Evolutionary conservation across 176 grass and related monocot species (phyloP).

Genomic region (Carex pumila): DNA sequence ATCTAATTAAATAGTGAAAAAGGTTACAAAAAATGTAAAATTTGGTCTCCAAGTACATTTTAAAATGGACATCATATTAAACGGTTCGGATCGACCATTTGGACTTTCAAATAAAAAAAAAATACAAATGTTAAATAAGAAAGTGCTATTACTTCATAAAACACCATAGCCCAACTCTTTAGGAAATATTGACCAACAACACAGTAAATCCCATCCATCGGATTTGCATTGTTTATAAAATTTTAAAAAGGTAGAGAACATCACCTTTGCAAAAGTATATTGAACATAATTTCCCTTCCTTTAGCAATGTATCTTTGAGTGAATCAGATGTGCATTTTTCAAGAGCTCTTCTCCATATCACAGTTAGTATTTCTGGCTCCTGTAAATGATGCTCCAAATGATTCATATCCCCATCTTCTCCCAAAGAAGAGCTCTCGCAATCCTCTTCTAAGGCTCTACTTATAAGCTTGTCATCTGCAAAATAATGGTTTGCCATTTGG

Average conservation of each 20-base stretch:
- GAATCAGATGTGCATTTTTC: slow-evolving; percentile 53
- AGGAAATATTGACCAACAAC: neutral
- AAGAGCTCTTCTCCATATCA: slow-evolving; percentile 72
- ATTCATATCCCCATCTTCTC: slow-evolving; percentile 35
- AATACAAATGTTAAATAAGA: no score
- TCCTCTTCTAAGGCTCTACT: slow-evolving; percentile 40
- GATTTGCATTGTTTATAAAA: neutral
- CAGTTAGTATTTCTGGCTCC: slow-evolving; percentile 55
- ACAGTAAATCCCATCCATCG: neutral
- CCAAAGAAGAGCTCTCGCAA: slow-evolving; percentile 40
- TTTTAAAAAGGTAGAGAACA: neutral
- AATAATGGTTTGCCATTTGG: slow-evolving; percentile 9
- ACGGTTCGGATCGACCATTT: no score
- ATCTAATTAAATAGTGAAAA: no score
- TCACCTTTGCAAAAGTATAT: slow-evolving; percentile 70
- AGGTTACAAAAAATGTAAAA: no score
- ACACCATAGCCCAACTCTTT: no score
- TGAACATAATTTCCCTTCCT: slow-evolving; percentile 67
- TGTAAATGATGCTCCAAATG: slow-evolving; percentile 55
- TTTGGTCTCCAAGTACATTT: no score
- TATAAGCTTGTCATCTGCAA: slow-evolving; percentile 44
- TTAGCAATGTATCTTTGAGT: slow-evolving; percentile 47
- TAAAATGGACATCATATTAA: no score
- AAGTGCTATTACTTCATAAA: no score
- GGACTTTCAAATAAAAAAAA: no score